A percentile compares a stretch with the other conserved stretches of the same genome.
Evolutionary conservation across 306 rosid species (phyloP).

Genomic region (Benincasa hispida): DNA sequence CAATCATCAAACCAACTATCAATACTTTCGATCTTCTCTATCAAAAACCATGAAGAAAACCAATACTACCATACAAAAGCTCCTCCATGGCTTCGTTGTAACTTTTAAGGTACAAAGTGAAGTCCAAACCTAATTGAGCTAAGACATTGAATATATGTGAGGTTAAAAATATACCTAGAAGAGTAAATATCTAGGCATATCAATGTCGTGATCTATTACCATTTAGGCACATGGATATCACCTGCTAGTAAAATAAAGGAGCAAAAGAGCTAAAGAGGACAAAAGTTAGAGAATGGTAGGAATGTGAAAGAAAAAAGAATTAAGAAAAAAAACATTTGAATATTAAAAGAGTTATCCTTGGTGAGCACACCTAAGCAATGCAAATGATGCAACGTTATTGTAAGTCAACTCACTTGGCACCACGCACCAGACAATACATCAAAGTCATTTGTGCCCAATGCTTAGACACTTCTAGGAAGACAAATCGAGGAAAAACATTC

Average conservation of each 20-base stretch:
- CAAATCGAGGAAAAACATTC: not conserved
- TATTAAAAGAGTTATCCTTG: not conserved
- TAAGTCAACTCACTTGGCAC: not conserved
- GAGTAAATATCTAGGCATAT: not conserved
- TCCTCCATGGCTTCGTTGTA: not conserved
- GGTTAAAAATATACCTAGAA: not conserved
- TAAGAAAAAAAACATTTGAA: not conserved
- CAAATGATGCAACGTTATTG: not conserved
- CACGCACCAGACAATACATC: not conserved
- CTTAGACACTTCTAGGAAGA: slow-evolving; percentile 1
- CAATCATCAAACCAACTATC: not conserved
- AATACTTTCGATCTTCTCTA: not conserved
- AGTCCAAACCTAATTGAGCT: not conserved
- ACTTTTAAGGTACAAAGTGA: not conserved
- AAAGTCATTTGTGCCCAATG: not conserved
- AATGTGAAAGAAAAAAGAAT: not conserved
- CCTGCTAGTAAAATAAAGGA: slow-evolving; percentile 1
- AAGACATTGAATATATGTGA: not conserved
- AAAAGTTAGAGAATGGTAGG: not conserved
- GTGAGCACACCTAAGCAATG: not conserved
- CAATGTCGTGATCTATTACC: slow-evolving; percentile 1
- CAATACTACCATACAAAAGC: not conserved
- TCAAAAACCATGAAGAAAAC: not conserved
- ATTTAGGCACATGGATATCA: not conserved
- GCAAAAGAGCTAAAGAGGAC: not conserved